Evolutionary conservation across 2,329 filamentous ascomycete species (phyloP).

Genomic region (Ophiostoma ulmi): DNA sequence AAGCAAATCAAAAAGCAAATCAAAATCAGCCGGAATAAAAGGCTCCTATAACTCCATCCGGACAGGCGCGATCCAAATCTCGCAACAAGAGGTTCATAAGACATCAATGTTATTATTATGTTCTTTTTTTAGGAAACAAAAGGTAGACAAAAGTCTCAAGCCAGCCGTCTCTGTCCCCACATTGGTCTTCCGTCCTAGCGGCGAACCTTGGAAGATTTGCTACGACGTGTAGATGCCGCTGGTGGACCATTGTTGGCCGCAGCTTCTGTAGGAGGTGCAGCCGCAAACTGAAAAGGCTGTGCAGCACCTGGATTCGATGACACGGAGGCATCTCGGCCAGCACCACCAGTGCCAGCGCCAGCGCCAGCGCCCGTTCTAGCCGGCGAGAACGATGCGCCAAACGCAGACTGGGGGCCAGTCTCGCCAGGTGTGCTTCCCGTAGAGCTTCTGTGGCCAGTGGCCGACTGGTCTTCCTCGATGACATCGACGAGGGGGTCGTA

Average conservation of each 20-base stretch:
- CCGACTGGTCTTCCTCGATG: conserved; percentile 14
- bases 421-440: not conserved
- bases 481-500: conserved; percentile 52
- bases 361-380: not conserved
- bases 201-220: not conserved
- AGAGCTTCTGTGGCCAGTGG: not conserved
- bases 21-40: too few relatives aligned
- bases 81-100: not conserved
- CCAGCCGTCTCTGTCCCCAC: not conserved
- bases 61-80: not conserved
- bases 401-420: not conserved
- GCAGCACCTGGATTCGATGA: not conserved
- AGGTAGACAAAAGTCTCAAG: not conserved
- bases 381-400: not conserved
- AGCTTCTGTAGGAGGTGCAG: not conserved
- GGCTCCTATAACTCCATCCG: too few relatives aligned
- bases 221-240: not conserved
- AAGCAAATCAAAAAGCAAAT: not conserved
- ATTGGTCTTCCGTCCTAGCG: not conserved
- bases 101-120: not conserved
- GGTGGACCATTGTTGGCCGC: not conserved
- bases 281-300: not conserved
- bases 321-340: not conserved
- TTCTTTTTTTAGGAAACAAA: too few relatives aligned
- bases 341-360: too few relatives aligned